These are phyloP conservation scores for Phytophthora ohioensis DNA, from an alignment of 352 stramenopile species.

Conservation along the genomic window DNA sequence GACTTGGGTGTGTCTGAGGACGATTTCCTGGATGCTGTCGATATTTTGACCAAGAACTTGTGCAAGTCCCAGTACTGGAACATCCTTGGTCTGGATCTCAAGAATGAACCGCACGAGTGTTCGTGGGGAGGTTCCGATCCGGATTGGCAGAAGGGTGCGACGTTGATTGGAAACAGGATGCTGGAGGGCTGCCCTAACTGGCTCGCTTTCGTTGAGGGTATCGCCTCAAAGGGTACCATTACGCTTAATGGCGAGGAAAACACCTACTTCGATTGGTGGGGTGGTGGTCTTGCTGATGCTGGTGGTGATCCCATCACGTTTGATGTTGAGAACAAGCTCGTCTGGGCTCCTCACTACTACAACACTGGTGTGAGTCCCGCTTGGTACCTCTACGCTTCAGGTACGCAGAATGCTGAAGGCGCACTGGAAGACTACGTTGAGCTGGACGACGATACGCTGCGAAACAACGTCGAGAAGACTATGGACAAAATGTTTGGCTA, in stretches of 20 bases:
- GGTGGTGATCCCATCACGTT: conserved; percentile 50
- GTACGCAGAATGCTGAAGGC: conserved; percentile 40
- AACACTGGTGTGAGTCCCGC: conserved; percentile 73
- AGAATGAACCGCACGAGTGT: conserved; percentile 76
- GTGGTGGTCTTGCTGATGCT: conserved; percentile 61
- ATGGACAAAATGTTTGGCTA: conserved; percentile 83
- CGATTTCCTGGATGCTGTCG: conserved; percentile 61
- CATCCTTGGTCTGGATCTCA: conserved; percentile 72
- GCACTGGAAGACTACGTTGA: conserved; percentile 52
- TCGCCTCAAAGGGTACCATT: conserved; percentile 59
- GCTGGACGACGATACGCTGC: conserved; percentile 61
- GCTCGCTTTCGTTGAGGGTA: conserved; percentile 76
- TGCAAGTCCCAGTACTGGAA: conserved; percentile 74
- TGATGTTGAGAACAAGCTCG: conserved; percentile 60
- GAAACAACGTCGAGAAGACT: conserved; percentile 65
- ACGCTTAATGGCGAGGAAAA: conserved; percentile 41
- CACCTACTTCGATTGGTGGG: conserved; percentile 79
- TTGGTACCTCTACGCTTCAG: conserved; percentile 68
- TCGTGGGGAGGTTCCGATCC: conserved; percentile 53
- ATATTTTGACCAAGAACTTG: conserved; percentile 65
- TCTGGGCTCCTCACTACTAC: conserved; percentile 84
- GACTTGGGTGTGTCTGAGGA: conserved; percentile 58
- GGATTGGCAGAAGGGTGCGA: conserved; percentile 67
- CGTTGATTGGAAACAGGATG: conserved; percentile 71
- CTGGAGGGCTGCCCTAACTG: conserved; percentile 70